phyloP scores from a whole-genome alignment of 805 yeast species.

The Ogataea henricii region DNA sequence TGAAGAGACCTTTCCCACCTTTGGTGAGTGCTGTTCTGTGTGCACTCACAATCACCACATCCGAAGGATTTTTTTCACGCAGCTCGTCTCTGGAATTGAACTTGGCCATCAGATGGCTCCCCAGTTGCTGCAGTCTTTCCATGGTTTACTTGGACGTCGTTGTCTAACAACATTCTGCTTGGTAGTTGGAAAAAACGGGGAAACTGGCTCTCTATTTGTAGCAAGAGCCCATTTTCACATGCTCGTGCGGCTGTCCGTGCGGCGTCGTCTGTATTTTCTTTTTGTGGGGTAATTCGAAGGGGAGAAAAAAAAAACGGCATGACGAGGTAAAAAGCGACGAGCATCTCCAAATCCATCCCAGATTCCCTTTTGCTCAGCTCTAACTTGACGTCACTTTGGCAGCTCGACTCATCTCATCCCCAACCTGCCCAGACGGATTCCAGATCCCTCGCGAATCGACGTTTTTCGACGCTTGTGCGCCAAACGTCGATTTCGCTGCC shows the following conservation, averaged over 20 bases:
- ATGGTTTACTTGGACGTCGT: conserved; percentile 19
- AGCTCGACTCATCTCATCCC: too few relatives aligned
- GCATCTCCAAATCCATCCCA: too few relatives aligned
- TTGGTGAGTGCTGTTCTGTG: conserved; percentile 88
- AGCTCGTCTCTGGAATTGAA: conserved; percentile 22
- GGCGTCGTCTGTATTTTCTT: conserved; percentile 4
- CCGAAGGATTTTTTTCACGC: conserved; percentile 65
- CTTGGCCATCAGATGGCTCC: conserved; percentile 32
- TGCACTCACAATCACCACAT: conserved; percentile 88
- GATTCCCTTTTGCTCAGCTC: too few relatives aligned
- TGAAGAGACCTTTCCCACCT: conserved; percentile 85
- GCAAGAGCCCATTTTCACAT: conserved; percentile 7
- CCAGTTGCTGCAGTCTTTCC: conserved; percentile 41
- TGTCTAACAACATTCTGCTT: too few relatives aligned
- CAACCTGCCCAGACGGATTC: too few relatives aligned
- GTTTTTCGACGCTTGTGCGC: too few relatives aligned
- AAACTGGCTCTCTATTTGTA: neutral
- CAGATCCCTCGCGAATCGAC: too few relatives aligned
- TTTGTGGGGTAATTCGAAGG: conserved; percentile 11
- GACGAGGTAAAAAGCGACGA: neutral
- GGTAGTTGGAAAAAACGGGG: neutral
- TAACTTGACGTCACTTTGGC: too few relatives aligned
- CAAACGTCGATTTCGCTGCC: too few relatives aligned
- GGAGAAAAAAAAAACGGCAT: neutral
- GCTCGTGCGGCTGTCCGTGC: too few relatives aligned